Evolutionary conservation across 2,329 filamentous ascomycete species (phyloP), one percentile per base, ranked within the genome.

Genomic region (Clarireedia monteithiana): DNA sequence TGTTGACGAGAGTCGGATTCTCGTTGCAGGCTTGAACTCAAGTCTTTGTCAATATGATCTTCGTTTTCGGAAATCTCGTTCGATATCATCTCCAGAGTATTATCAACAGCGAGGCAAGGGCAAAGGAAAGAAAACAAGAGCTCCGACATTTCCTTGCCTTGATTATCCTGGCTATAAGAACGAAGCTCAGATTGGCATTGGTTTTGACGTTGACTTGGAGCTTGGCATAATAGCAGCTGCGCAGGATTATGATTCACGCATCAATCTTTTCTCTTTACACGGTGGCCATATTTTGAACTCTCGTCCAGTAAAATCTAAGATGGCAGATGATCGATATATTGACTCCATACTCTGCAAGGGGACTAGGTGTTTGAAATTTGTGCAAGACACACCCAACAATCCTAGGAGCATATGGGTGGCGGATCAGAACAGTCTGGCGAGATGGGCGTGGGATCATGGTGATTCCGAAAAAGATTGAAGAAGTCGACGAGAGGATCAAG

Each of bases 41-140:
- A 71, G 64, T 53, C 77, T 85, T 70, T 72, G 72, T 1, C 68
- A 84, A 5, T 85, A 83, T 62, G 83, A 86, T 59, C 59, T 79
- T 34, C 79, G 83, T 1, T 81, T 74, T 60, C 60, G 59, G 5
- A 54, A 54, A 17, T 17, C 15, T 30, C 6, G 23, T 34, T 39
- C 45, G 56, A 38, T 24, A 5, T 27, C 15, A 14, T 39, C 38
- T 4, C 17, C 6, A 20, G 47, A 58, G 24, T n/a, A 10, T 15
- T 20, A 14, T 42, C 39, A 42, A 14, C 15, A 34, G 7, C 30
- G n/a, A 15, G 17, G 17, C 39, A 42, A 42, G 20, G 38, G 7
- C 5, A 20, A 26, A 9, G 38, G n/a, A 3, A 36, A 46, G 7
- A 23, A 57, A 48, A 51, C 57, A 23, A 14, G 17, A 17, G 36